Base-by-base conservation (phyloP, 441 rosid genomes). In the Eutrema salsugineum region DNA sequence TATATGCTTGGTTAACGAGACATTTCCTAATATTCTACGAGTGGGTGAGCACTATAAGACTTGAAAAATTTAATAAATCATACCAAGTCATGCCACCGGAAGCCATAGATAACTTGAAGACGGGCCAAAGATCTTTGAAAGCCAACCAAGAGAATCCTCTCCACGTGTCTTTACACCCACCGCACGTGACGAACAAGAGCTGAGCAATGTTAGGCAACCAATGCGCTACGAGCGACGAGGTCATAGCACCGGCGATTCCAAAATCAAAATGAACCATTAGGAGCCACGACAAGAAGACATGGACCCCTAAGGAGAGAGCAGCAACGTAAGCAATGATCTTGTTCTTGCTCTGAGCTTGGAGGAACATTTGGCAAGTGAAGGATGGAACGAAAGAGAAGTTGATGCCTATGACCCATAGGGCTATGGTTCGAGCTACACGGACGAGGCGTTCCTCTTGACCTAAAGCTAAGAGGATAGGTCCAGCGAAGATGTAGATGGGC, bases 131-230 rank as follows among this genome's bases (percentile, higher is more conserved):
- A 68, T 75, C 78, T 22, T 68, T 75, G 12, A 68, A 75, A 60
- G 78, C 78, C 57, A 61, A 59, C 54, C 70, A 28, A 3, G 91
- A 84, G 70, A 91, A 84, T 5, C 95, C 93, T 42, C 60, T 87
- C 95, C 95, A 87, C 0, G 91, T 89, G 7, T 86, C 83, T 2
- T 6, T 75, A 70, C 95, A 89, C 10, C 93, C 77, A 28, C 95
- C 95, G n/a, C 87, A 68, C 16, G 42, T 66, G 56, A 89, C 77
- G 49, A 82, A 89, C 73, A 77, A 0, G 44, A 86, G 63, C 77
- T 88, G 90, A 4, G 87, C 93, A 1, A 91, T 0, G 68, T 88
- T 86, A 1, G 91, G 93, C 7, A 91, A 22, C 90, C 91, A 91
- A 54, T 63, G 84, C 0, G 89, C 89, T 71, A 87, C 46, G 22